These are phyloP conservation scores for Pseudonitzschia multistriata DNA, from an alignment of 108 stramenopile genomes.

Conservation along the genomic window DNA sequence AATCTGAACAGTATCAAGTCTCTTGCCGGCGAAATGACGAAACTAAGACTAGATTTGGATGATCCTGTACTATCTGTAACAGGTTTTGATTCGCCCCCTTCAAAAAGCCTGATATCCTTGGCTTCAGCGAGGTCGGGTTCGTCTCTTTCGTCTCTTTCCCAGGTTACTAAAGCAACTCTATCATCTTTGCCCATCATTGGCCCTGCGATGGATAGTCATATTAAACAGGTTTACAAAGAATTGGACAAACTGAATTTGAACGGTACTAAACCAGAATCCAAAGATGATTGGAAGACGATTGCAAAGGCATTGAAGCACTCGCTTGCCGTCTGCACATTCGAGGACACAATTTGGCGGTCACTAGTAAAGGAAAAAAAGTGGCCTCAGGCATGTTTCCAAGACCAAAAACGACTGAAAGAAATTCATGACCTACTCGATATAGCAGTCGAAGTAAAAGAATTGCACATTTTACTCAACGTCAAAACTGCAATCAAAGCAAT, in stretches of 20 bases:
- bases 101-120: constrained; percentile 32
- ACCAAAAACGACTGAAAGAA: not conserved
- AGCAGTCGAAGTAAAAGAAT: constrained; percentile 32
- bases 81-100: constrained; percentile 25
- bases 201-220: constrained; percentile 13
- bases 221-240: constrained; percentile 14
- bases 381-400: constrained; percentile 25
- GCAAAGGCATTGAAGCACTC: constrained; percentile 25
- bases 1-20: constrained; percentile 16
- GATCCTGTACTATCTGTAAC: constrained; percentile 25
- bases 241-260: constrained; percentile 28
- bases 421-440: constrained; percentile 22
- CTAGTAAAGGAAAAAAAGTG: constrained; percentile 20
- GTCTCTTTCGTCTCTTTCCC: constrained; percentile 29
- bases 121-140: constrained; percentile 44
- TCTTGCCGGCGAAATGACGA: constrained; percentile 13
- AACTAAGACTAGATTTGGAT: constrained; percentile 16
- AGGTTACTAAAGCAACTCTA: constrained; percentile 28
- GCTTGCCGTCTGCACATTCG: constrained; percentile 15
- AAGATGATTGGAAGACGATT: constrained; percentile 41
- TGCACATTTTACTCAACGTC: constrained; percentile 18
- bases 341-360: constrained; percentile 14
- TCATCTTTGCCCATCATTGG: constrained; percentile 46
- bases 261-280: constrained; percentile 18
- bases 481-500: constrained; percentile 15